Conservation (phyloP, 2,329 filamentous ascomycete genomes). For the Ceratocystis cacaofunesta region DNA sequence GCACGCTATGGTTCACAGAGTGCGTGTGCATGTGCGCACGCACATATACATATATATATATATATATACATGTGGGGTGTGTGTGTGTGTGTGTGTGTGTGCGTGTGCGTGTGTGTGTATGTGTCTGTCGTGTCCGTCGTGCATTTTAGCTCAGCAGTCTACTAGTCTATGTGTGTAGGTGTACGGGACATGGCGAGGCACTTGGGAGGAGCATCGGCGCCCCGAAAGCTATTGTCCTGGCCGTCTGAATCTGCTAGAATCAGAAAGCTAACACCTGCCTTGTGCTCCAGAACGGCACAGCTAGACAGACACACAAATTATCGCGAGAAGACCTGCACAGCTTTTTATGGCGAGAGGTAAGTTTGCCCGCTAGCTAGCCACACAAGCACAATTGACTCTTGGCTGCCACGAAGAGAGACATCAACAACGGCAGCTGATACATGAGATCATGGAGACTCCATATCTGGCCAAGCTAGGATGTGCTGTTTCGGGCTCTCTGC, state of each 20-base stretch:
- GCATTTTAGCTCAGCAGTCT: neutral
- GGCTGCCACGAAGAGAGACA: neutral
- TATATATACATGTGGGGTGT: neutral
- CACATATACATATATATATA: too few relatives aligned
- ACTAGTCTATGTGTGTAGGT: neutral
- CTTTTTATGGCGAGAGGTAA: conserved; percentile 7
- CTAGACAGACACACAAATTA: neutral
- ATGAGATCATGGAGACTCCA: neutral
- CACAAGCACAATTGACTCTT: neutral
- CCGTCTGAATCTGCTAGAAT: neutral
- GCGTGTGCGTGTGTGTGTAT: neutral
- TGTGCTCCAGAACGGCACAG: neutral
- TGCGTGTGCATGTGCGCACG: neutral
- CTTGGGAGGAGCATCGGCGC: neutral
- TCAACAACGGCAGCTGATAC: neutral
- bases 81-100: neutral
- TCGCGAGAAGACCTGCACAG: conserved; percentile 4
- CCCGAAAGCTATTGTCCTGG: neutral
- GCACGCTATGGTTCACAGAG: neutral
- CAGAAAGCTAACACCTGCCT: neutral
- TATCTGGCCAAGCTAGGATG: too few relatives aligned
- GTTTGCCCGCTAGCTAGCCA: neutral
- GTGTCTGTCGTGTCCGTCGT: too few relatives aligned
- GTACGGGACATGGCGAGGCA: neutral
- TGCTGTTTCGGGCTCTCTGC: neutral